phyloP scores from a whole-genome alignment of 306 rosid species.

The Senna siamea region DNA sequence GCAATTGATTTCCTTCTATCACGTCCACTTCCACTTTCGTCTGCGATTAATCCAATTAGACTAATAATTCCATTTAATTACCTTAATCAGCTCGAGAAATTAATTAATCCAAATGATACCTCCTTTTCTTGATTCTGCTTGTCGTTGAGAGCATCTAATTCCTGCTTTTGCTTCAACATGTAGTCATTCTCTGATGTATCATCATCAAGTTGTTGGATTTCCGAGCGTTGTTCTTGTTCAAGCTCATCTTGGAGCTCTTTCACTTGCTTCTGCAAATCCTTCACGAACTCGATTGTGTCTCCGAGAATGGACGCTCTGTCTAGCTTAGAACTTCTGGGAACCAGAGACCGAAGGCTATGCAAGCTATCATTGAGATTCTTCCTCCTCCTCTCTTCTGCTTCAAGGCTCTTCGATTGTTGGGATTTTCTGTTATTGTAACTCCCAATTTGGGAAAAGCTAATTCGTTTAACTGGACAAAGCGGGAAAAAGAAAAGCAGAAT shows the following conservation, averaged over 20 bases:
- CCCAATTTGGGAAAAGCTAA: background rate
- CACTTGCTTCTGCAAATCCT: constrained; percentile 75
- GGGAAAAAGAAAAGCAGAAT: no score
- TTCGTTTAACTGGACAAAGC: no score
- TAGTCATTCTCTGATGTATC: no score
- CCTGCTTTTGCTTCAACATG: constrained; percentile 52
- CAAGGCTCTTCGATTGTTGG: constrained; percentile 75
- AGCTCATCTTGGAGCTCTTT: constrained; percentile 82
- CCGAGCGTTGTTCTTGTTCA: background rate
- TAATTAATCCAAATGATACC: no score
- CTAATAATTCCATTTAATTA: constrained; percentile 7
- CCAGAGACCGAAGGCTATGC: constrained; percentile 73
- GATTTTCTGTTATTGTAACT: background rate
- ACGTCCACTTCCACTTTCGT: constrained; percentile 89
- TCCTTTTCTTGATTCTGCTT: constrained; percentile 58
- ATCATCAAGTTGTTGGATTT: no score
- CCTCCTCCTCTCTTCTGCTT: constrained; percentile 83
- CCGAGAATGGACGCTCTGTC: constrained; percentile 84
- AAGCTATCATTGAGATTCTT: constrained; percentile 86
- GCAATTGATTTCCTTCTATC: constrained; percentile 78
- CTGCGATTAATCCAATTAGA: constrained; percentile 44
- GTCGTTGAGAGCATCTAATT: constrained; percentile 44
- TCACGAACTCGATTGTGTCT: constrained; percentile 78
- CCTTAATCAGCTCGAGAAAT: no score
- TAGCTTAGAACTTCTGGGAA: constrained; percentile 81